Percentiles rank a stretch among this genome's conserved stretches.
phyloP scores from a whole-genome alignment of 345 rosid species.

The Populus ilicifolia region DNA sequence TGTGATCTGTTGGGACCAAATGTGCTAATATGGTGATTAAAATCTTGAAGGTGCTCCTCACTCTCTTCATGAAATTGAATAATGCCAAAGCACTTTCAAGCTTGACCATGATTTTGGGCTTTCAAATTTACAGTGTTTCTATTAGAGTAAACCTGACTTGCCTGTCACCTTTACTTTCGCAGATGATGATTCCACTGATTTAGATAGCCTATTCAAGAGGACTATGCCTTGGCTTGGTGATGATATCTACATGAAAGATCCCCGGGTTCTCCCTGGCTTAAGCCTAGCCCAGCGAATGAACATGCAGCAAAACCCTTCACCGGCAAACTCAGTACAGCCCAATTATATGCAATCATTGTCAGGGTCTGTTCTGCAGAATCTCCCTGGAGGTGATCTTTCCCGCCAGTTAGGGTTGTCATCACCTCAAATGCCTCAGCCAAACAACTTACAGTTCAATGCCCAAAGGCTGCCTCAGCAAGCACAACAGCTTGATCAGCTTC shows the following conservation, averaged over 20 bases:
- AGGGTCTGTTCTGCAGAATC: conserved; percentile 43
- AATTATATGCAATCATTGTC: conserved; percentile 44
- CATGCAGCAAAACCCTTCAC: conserved; percentile 66
- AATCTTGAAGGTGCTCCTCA: conserved; percentile 7
- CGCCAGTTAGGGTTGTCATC: conserved; percentile 46
- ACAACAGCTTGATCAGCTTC: conserved; percentile 47
- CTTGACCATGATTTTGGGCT: background rate
- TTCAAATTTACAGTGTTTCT: background rate
- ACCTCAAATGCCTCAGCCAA: conserved; percentile 41
- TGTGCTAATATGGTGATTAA: conserved; percentile 14
- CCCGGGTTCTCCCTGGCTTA: conserved; percentile 60
- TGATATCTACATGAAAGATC: conserved; percentile 63
- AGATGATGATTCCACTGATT: conserved; percentile 73
- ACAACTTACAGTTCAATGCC: conserved; percentile 36
- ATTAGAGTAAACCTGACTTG: conserved; percentile 7
- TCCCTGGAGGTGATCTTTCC: conserved; percentile 44
- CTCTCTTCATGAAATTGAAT: background rate
- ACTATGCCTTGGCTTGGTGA: conserved; percentile 90
- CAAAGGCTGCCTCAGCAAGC: conserved; percentile 46
- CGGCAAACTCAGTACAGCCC: conserved; percentile 47
- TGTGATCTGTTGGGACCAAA: conserved; percentile 8
- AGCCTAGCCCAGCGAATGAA: conserved; percentile 93
- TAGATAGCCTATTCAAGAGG: conserved; percentile 74
- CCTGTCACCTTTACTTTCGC: conserved; percentile 19
- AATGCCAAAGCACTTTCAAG: background rate